These are phyloP conservation scores for Talaromyces ruber DNA, from an alignment of 495 filamentous ascomycete genomes.

Conservation along the genomic window DNA sequence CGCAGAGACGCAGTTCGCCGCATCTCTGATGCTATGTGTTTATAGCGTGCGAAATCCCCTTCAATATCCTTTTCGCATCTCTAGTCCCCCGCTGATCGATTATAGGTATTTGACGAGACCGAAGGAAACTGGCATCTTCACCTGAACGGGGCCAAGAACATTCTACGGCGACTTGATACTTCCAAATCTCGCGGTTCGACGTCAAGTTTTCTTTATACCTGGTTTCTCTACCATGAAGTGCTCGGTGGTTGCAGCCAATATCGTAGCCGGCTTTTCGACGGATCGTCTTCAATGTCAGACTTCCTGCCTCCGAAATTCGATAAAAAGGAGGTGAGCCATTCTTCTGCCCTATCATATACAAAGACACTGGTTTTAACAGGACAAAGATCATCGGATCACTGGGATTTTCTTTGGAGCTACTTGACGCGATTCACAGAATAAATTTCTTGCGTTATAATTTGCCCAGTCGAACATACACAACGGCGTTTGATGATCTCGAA, in stretches of 20 bases:
- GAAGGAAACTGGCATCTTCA: slow-evolving; percentile 3
- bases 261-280: not conserved
- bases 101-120: slow-evolving; percentile 4
- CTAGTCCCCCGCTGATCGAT: not conserved
- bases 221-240: slow-evolving; percentile 5
- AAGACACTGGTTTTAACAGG: not conserved
- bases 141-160: not conserved
- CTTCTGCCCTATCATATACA: too few relatives aligned
- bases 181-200: not conserved
- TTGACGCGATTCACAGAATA: not conserved
- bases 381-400: not conserved
- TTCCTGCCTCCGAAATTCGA: not conserved
- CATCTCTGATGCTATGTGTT: slow-evolving; percentile 3
- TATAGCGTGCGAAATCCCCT: not conserved
- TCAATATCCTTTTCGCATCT: not conserved
- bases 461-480: not conserved
- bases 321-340: not conserved
- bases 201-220: not conserved
- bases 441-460: not conserved
- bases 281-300: not conserved
- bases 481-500: not conserved
- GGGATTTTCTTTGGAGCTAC: not conserved
- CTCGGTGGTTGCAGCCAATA: not conserved
- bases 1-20: not conserved
- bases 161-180: not conserved